phyloP scores from a whole-genome alignment of 352 stramenopile species.

The Nothophytophthora sp. region DNA sequence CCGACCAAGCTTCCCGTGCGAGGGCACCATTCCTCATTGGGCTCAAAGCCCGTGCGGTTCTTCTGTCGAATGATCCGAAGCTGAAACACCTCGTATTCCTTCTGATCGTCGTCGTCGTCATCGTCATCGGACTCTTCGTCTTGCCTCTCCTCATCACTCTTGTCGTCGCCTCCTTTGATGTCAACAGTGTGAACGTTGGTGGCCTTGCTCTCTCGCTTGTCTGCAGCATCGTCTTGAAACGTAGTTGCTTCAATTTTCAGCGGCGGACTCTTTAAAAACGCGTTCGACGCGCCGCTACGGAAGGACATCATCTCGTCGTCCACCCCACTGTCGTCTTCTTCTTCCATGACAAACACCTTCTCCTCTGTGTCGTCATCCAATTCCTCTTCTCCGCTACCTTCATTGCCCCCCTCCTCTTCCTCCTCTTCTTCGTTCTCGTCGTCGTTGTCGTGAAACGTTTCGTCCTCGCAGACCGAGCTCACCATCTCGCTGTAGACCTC shows the following conservation, averaged over 20 bases:
- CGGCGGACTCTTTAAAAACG: constrained; percentile 19
- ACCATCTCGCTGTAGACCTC: constrained; percentile 85
- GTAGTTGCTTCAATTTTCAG: constrained; percentile 23
- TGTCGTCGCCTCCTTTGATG: constrained; percentile 27
- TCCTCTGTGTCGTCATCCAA: constrained; percentile 29
- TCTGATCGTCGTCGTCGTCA: constrained; percentile 39
- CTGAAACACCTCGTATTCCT: constrained; percentile 71
- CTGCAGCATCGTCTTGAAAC: constrained; percentile 32
- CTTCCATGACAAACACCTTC: constrained; percentile 69
- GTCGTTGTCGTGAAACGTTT: constrained; percentile 52
- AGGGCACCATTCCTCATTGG: constrained; percentile 74
- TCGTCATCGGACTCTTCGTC: constrained; percentile 38
- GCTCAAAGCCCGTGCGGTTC: constrained; percentile 80
- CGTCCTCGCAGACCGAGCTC: constrained; percentile 59
- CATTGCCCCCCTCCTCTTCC: constrained; percentile 16
- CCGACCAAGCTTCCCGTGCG: constrained; percentile 57
- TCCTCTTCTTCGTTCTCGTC: constrained; percentile 28
- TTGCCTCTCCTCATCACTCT: constrained; percentile 11
- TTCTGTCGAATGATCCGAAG: constrained; percentile 78
- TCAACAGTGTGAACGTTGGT: constrained; percentile 33
- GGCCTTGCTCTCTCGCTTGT: constrained; percentile 20
- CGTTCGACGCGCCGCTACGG: constrained; percentile 1
- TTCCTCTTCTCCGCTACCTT: constrained; percentile 7
- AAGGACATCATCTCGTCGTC: constrained; percentile 17
- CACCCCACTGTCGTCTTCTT: constrained; percentile 25